A percentile compares a stretch with the other conserved stretches of the same genome.
phyloP scores from a whole-genome alignment of 345 rosid genomes.

The Camelina sativa region DNA sequence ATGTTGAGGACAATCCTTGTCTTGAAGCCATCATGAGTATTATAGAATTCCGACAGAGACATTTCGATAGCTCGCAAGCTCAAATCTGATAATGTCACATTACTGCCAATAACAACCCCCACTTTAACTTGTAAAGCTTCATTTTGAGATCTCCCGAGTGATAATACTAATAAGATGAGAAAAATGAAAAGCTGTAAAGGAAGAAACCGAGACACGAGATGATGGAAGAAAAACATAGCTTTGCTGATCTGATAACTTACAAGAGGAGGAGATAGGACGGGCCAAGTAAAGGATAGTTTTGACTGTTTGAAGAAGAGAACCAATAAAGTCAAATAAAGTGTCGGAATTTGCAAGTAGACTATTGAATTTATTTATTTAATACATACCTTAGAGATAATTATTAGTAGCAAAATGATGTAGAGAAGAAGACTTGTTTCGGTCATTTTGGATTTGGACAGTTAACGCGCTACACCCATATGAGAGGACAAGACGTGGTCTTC shows the following conservation, averaged over 20 bases:
- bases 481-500: conserved; percentile 31
- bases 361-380: neutral
- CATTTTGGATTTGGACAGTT: conserved; percentile 4
- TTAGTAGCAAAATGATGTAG: conserved; percentile 3
- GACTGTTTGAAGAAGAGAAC: neutral
- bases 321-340: too few relatives aligned
- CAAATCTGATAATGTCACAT: conserved; percentile 23
- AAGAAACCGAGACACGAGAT: conserved; percentile 25
- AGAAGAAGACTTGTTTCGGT: conserved; percentile 13
- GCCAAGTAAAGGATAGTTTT: neutral
- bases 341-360: conserved; percentile 25
- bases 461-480: conserved; percentile 10
- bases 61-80: conserved; percentile 39
- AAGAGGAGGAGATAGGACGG: conserved; percentile 7
- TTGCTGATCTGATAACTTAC: neutral
- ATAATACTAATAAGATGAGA: neutral
- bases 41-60: conserved; percentile 46
- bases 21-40: conserved; percentile 18
- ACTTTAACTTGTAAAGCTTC: conserved; percentile 41
- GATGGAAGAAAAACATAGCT: conserved; percentile 10
- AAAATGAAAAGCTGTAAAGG: conserved; percentile 6
- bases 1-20: conserved; percentile 40
- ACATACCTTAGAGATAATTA: neutral
- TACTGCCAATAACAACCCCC: conserved; percentile 46
- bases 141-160: conserved; percentile 27